Percentiles rank a stretch among this genome's conserved stretches.
These are phyloP conservation scores for Chalaropsis ovoidea DNA, from an alignment of 2,329 filamentous ascomycete genomes.

Conservation along the genomic window DNA sequence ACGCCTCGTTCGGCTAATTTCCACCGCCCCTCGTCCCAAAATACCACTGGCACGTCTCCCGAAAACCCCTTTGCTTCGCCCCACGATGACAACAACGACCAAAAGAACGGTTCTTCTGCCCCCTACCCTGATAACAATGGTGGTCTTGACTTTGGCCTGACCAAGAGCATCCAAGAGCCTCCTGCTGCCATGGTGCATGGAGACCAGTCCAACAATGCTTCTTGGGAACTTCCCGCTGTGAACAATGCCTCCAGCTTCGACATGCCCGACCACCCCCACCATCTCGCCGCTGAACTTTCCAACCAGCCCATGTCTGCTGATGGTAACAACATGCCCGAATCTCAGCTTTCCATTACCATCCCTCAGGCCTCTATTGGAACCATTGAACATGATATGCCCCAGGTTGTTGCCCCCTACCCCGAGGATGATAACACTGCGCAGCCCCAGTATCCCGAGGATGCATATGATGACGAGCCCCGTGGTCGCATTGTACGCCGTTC, in stretches of 20 bases:
- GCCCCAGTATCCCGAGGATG: constrained; percentile 19
- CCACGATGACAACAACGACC: constrained; percentile 18
- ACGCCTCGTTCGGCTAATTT: constrained; percentile 16
- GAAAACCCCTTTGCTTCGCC: constrained; percentile 25
- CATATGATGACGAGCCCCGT: constrained; percentile 31
- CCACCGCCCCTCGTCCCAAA: constrained; percentile 14
- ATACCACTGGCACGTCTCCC: background rate
- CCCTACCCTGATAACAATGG: constrained; percentile 33
- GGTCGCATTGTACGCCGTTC: constrained; percentile 32
- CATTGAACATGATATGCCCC: constrained; percentile 24
- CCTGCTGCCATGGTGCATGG: constrained; percentile 31
- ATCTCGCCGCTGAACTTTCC: constrained; percentile 19
- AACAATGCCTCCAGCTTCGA: constrained; percentile 22
- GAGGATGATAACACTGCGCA: constrained; percentile 27
- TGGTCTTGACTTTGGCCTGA: constrained; percentile 27
- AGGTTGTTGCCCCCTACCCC: constrained; percentile 20
- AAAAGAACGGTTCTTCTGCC: background rate
- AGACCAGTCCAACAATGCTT: constrained; percentile 28
- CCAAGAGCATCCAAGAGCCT: constrained; percentile 34
- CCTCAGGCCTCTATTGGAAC: constrained; percentile 6
- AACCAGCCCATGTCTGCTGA: background rate
- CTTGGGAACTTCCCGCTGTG: constrained; percentile 23
- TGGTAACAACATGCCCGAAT: background rate
- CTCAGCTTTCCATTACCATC: constrained; percentile 21
- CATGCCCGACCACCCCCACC: constrained; percentile 21